These are phyloP conservation scores for Mycena haematopus DNA, from an alignment of 768 basidiomycete species.

Conservation along the genomic window DNA sequence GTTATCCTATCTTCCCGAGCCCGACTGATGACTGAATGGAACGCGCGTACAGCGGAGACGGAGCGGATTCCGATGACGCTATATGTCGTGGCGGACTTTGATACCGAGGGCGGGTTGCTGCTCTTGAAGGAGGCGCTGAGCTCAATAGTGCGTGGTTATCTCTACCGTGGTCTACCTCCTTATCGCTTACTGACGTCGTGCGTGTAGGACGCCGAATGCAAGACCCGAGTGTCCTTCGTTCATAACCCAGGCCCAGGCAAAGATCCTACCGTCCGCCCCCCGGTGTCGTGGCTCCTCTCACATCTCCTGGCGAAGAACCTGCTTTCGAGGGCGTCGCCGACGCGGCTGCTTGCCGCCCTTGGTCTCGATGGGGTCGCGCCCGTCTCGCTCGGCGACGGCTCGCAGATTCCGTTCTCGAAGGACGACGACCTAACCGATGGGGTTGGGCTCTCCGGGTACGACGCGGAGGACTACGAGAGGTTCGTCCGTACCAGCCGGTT, in stretches of 20 bases:
- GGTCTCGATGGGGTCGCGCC: slow-evolving; percentile 32
- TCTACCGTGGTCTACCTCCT: neutral
- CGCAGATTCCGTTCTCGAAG: slow-evolving; percentile 47
- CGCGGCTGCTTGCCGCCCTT: slow-evolving; percentile 48
- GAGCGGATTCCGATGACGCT: slow-evolving; percentile 51
- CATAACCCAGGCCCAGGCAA: slow-evolving; percentile 70
- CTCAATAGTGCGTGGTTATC: neutral
- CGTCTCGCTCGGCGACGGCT: slow-evolving; percentile 23
- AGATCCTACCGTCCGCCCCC: slow-evolving; percentile 30
- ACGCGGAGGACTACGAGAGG: slow-evolving; percentile 42
- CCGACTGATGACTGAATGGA: neutral
- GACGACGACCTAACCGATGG: slow-evolving; percentile 43
- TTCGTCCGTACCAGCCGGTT: slow-evolving; percentile 54
- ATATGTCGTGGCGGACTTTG: slow-evolving; percentile 81
- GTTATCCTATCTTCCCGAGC: slow-evolving; percentile 29
- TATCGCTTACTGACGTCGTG: neutral
- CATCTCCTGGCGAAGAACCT: slow-evolving; percentile 52
- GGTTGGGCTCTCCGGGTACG: slow-evolving; percentile 41
- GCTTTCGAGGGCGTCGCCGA: slow-evolving; percentile 47
- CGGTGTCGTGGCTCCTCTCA: slow-evolving; percentile 54
- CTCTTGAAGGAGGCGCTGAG: slow-evolving; percentile 68
- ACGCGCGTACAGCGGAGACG: slow-evolving; percentile 34
- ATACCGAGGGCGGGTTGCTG: slow-evolving; percentile 61
- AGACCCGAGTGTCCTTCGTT: slow-evolving; percentile 74
- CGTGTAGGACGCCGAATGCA: slow-evolving; percentile 50